These are phyloP conservation scores for Patellaria atrata DNA, from an alignment of 495 filamentous ascomycete species.

Conservation along the genomic window DNA sequence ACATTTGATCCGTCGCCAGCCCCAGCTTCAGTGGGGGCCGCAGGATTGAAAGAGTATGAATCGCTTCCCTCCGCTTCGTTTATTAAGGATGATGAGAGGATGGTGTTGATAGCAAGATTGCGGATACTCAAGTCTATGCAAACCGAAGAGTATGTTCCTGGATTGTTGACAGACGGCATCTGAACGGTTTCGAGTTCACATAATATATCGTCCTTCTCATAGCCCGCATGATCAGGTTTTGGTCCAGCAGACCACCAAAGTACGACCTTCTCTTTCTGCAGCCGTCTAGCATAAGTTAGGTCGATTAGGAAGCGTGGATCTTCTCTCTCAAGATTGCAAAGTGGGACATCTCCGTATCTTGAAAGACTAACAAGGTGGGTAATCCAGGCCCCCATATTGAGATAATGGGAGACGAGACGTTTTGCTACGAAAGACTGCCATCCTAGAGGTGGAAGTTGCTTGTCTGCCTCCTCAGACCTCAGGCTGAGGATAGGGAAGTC, in stretches of 20 bases:
- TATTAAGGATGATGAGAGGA: slow-evolving; percentile 91
- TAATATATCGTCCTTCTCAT: slow-evolving; percentile 83
- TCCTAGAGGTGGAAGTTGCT: slow-evolving; percentile 74
- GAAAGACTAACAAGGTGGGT: slow-evolving; percentile 73
- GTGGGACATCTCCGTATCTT: slow-evolving; percentile 80
- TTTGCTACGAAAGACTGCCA: slow-evolving; percentile 88
- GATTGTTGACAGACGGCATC: slow-evolving; percentile 86
- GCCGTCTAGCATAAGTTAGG: slow-evolving; percentile 77
- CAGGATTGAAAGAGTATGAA: slow-evolving; percentile 65
- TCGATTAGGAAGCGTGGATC: slow-evolving; percentile 93
- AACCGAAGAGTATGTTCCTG: slow-evolving; percentile 86
- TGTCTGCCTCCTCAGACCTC: slow-evolving; percentile 67
- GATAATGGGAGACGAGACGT: slow-evolving; percentile 73
- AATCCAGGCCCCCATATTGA: slow-evolving; percentile 84
- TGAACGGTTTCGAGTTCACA: slow-evolving; percentile 76
- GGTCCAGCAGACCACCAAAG: slow-evolving; percentile 93
- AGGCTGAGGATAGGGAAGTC: slow-evolving; percentile 76
- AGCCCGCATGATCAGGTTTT: slow-evolving; percentile 85
- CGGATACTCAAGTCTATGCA: slow-evolving; percentile 92
- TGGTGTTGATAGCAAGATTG: slow-evolving; percentile 94
- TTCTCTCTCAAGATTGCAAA: slow-evolving; percentile 90
- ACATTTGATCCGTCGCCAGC: slow-evolving; percentile 46
- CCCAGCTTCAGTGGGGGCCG: slow-evolving; percentile 45
- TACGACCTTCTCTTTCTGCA: slow-evolving; percentile 85
- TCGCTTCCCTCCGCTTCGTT: slow-evolving; percentile 89